Base-by-base conservation (phyloP, 2,329 filamentous ascomycete species). In the Xenosphaeropsis pyriputrescens region DNA sequence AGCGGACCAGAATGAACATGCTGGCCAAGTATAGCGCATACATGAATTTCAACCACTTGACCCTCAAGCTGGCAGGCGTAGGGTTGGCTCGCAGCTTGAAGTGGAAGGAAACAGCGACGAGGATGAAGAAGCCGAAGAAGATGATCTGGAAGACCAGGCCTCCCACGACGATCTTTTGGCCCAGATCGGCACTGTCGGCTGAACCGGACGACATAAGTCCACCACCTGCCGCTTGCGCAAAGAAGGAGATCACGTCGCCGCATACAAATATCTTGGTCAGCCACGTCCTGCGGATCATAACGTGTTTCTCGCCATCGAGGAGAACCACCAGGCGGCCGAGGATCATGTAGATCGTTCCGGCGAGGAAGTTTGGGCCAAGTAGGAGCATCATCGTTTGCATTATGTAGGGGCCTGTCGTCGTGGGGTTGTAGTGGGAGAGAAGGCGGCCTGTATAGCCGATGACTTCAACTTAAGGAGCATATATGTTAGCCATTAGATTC, bases 51-150 rank as follows among this genome's bases (percentile, higher is more conserved):
- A 43, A 34, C 47, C 49, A 51, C 9, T 42, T 39, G 0, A 43
- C 22, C 2, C 18, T 33, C 4, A 42, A 43, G 6, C 26, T 11
- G 14, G 35, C 16, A 2, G 32, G 18, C 2, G 42, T 47, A 1
- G 47, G 43, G 6, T n/a, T 9, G 14, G 13, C 30, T 9, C 18
- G 18, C 8, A 52, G 37, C 2, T 43, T 39, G 8, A n/a, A 5
- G 18, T 50, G 40, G 22, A 52, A 52, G 18, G 45, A 14, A 1
- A 13, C 30, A 6, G 41, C 26, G 8, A 43, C 39, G 18, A 47
- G 26, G 14, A 70, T 51, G 45, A 72, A 72, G 39, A 69, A 55
- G n/a, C 56, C 55, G 43, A 72, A 72, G 44, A 68, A 63, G 8
- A 65, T 12, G 4, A 73, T 56, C 43, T 73, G 68, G 4, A 71